phyloP scores from a whole-genome alignment of 768 basidiomycete species.

The Amanita subjunquillea region DNA sequence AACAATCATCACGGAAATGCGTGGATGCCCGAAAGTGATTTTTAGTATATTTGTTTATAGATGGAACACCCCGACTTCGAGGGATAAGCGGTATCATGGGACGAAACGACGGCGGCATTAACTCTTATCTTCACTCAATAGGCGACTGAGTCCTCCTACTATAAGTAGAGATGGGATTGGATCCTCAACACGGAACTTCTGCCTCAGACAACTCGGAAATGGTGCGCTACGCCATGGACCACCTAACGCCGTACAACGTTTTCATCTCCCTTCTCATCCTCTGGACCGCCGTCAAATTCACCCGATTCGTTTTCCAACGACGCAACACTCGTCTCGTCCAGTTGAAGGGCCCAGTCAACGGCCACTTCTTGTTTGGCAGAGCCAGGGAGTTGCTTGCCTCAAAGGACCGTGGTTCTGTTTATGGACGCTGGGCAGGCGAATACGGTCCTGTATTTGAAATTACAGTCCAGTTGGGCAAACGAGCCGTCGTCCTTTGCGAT shows the following conservation, averaged over 20 bases:
- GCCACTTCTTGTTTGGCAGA: slow-evolving; percentile 32
- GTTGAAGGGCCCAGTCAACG: slow-evolving; percentile 31
- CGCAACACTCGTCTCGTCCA: slow-evolving; percentile 13
- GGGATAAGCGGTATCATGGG: too few relatives aligned
- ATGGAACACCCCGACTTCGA: too few relatives aligned
- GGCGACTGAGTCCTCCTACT: too few relatives aligned
- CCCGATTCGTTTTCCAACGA: neutral
- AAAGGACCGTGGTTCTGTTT: slow-evolving; percentile 21
- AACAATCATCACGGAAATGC: too few relatives aligned
- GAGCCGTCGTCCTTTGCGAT: slow-evolving; percentile 28
- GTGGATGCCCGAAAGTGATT: too few relatives aligned
- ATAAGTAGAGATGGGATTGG: too few relatives aligned
- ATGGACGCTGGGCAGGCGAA: slow-evolving; percentile 35
- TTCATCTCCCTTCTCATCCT: neutral
- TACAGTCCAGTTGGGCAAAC: slow-evolving; percentile 23
- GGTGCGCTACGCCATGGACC: neutral
- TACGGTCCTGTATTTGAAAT: slow-evolving; percentile 38
- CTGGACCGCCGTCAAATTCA: neutral
- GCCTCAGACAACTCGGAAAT: too few relatives aligned
- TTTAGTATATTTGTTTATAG: too few relatives aligned
- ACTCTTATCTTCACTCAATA: too few relatives aligned
- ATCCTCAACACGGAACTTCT: too few relatives aligned
- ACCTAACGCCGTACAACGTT: neutral
- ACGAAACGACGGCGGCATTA: too few relatives aligned
- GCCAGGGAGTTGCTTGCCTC: slow-evolving; percentile 16